Evolutionary conservation across 2,329 filamentous ascomycete genomes (phyloP), one percentile per base, ranked within the genome.

Genomic region (Colletotrichum orchidophilum): DNA sequence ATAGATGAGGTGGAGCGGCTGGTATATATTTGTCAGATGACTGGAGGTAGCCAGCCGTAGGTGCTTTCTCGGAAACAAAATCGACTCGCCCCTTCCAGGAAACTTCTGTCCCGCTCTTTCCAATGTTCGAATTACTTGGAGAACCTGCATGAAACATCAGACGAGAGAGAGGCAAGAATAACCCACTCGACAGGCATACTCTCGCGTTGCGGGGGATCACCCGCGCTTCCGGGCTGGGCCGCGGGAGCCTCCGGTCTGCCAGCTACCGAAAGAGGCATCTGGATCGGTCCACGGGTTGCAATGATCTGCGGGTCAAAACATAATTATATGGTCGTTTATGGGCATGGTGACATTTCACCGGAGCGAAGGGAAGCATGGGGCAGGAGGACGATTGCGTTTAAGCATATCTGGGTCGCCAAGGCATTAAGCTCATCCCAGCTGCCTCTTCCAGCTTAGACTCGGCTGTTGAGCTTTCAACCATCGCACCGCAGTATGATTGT

Each of bases 321-420:
- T 21, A 29, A 35, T 15, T 24, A 6, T 12, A 29, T 9, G 46
- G 42, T 31, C 9, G 39, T 33, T 15, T 15, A 15, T 46, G 24
- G 33, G 33, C 31, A 46, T 59, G 58, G 58, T 68, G 39, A 12
- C 68, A 68, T 68, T 59, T 26, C 27, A 18, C 26, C 69, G 69
- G 69, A 68, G 69, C 69, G 58, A 71, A 35, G 52, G 15, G 58
- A 63, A 63, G 61, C 53, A 59, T 71, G 24, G 53, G 69, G 64
- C 64, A 71, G 69, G 64, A 71, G 58, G 24, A 63, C n/a, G n/a
- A n/a, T 21, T 33, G 33, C 15, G 33, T 71, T 71, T 71, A 68
- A 69, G 58, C 69, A 68, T 69, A 71, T 59, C 59, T 58, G 64
- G 53, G 64, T 18, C 42, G 69, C 69, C 69, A 71, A 71, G 69